phyloP scores from a whole-genome alignment of 768 basidiomycete genomes.

The Cystobasidiopsis lactophilus region DNA sequence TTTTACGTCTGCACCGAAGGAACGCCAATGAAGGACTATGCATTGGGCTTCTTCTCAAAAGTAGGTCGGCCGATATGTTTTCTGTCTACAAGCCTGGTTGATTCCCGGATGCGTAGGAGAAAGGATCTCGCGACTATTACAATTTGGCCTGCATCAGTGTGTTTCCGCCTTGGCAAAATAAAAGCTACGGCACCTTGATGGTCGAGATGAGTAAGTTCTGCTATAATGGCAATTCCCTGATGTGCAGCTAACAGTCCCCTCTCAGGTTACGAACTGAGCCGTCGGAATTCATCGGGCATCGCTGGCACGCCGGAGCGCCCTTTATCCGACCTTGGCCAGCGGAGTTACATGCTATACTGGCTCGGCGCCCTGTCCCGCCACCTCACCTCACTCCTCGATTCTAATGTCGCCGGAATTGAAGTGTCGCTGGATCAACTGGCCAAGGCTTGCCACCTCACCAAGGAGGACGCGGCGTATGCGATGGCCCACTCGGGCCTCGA shows the following conservation, averaged over 20 bases:
- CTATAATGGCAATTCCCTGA: not conserved
- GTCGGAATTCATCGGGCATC: constrained; percentile 18
- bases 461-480: too few relatives aligned
- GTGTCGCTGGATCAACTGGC: not conserved
- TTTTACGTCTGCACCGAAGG: constrained; percentile 86
- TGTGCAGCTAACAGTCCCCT: not conserved
- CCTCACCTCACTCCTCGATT: constrained; percentile 36
- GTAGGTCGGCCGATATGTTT: constrained; percentile 24
- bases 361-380: constrained; percentile 61
- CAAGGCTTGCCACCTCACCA: not conserved
- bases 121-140: constrained; percentile 84
- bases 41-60: constrained; percentile 57
- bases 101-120: constrained; percentile 37
- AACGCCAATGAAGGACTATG: constrained; percentile 52
- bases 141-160: constrained; percentile 93
- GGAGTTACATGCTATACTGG: constrained; percentile 71
- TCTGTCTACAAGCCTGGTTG: not conserved
- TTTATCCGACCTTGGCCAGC: constrained; percentile 72
- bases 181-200: constrained; percentile 80
- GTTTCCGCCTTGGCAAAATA: constrained; percentile 73
- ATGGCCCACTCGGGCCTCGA: not conserved
- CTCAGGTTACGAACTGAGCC: constrained; percentile 73
- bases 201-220: constrained; percentile 82
- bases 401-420: not conserved
- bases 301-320: constrained; percentile 75